Evolutionary conservation across 2,329 filamentous ascomycete genomes (phyloP), one percentile per base, ranked within the genome.

Genomic region (Stachybotrys chartarum): DNA sequence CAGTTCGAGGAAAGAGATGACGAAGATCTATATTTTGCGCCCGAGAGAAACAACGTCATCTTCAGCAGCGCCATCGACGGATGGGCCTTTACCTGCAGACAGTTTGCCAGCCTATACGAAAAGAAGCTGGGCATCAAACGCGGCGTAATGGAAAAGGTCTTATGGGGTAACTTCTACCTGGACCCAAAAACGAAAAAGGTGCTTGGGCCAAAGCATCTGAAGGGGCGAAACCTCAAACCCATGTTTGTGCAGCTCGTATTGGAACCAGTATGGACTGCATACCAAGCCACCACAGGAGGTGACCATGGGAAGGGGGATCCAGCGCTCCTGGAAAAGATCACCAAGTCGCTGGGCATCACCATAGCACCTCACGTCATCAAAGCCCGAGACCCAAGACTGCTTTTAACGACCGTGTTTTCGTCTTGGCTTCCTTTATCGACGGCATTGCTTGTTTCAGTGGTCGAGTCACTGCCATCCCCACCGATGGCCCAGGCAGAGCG

Each of bases 1-100:
- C 81, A 86, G 56, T 99, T 91, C 63, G 87, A 97, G 69, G 94
- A 97, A 69, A 85, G 86, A 63, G 92, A 97, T 65, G 94, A 99
- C 66, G 92, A 97, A 69, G 92, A 97, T 69, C 86, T 99, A 30
- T 99, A 99, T 71, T 99, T 99, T 72, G 91, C 94, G 1, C 94
- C 94, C 0, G 94, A 99, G 68, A 96, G 93, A 72, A 97, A 97
- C 71, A 99, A 99, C 67, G 94, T 99, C 70, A 97, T 99, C 60
- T 99, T 99, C 70, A 91, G 91, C 75, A 97, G 93, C 69, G 94
- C 94, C 57, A 88, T 96, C 55, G 94, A 99, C 68, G 94, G 94
- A n/a, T 99, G 94, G 94, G 94, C 94, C 3, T 99, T 99, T 66
- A 99, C 94, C 0, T 87, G 96, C 52, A 84, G 91, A 52, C 94